These are phyloP conservation scores for Elsinoe perseae DNA, from an alignment of 2,329 filamentous ascomycete species.

Conservation along the genomic window DNA sequence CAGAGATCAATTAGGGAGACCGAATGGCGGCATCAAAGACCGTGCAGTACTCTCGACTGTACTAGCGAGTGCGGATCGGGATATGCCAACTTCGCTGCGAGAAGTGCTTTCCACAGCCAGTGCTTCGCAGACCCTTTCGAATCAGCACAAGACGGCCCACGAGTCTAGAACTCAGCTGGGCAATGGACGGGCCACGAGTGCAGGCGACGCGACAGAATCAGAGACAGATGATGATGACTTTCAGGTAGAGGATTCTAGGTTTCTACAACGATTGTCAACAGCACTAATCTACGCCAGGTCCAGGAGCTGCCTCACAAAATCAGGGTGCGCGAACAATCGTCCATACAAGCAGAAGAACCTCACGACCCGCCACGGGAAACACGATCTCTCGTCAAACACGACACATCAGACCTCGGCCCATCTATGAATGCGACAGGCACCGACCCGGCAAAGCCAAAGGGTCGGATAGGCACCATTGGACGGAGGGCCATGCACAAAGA, in stretches of 20 bases:
- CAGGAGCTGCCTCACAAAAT: conserved; percentile 8
- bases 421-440: background rate
- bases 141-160: background rate
- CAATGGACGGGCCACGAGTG: background rate
- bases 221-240: conserved; percentile 35
- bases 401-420: background rate
- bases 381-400: background rate
- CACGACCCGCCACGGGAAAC: too few species aligned
- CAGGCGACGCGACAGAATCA: background rate
- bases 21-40: background rate
- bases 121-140: background rate
- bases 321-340: too few species aligned
- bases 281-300: background rate
- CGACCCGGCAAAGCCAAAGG: background rate
- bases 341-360: too few species aligned
- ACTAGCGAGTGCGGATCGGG: background rate
- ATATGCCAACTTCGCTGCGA: background rate
- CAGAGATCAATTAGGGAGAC: conserved; percentile 35
- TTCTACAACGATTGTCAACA: too few species aligned
- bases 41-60: background rate
- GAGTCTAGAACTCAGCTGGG: background rate
- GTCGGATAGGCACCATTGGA: conserved; percentile 19
- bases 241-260: conserved; percentile 4
- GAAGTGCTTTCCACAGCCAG: background rate
- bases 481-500: conserved; percentile 14